Percentiles rank a stretch among this genome's conserved stretches.
These are phyloP conservation scores for Cryoendolithus antarcticus DNA, from an alignment of 2,329 filamentous ascomycete species.

Conservation along the genomic window DNA sequence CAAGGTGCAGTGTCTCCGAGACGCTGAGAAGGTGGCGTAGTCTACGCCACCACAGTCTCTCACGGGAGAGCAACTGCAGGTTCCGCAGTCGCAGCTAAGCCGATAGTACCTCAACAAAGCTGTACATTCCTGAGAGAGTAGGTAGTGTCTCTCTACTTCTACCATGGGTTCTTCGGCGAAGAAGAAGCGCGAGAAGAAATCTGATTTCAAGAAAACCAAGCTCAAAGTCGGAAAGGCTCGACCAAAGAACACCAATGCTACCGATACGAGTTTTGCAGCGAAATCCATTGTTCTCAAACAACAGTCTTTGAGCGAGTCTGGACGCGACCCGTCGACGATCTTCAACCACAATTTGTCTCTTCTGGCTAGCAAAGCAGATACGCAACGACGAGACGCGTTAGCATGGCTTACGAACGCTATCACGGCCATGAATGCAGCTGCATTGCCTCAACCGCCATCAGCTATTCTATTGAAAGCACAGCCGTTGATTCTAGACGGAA, in stretches of 20 bases:
- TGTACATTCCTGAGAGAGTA: too few relatives aligned
- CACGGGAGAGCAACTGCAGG: too few relatives aligned
- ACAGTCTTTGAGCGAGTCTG: slow-evolving; percentile 64
- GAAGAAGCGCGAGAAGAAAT: slow-evolving; percentile 93
- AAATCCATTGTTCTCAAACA: slow-evolving; percentile 89
- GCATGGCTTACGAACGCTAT: slow-evolving; percentile 68
- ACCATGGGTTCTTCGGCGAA: slow-evolving; percentile 67
- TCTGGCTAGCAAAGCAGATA: slow-evolving; percentile 69
- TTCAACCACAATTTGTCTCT: slow-evolving; percentile 81
- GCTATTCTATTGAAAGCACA: slow-evolving; percentile 64
- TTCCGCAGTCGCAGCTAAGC: too few relatives aligned
- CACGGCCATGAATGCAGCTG: slow-evolving; percentile 21
- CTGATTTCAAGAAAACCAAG: slow-evolving; percentile 96
- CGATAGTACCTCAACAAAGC: too few relatives aligned
- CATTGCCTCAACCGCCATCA: slow-evolving; percentile 62
- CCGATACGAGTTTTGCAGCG: slow-evolving; percentile 86
- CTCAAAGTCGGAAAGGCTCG: slow-evolving; percentile 88
- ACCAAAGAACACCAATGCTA: slow-evolving; percentile 80
- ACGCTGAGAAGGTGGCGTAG: too few relatives aligned
- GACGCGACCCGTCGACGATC: slow-evolving; percentile 58
- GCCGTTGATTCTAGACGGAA: slow-evolving; percentile 71
- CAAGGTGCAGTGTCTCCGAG: too few relatives aligned
- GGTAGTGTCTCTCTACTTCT: too few relatives aligned
- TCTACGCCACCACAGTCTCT: too few relatives aligned
- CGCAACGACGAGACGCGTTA: slow-evolving; percentile 73